phyloP scores from a whole-genome alignment of 2,329 filamentous ascomycete genomes.

The Aspergillus candidus region DNA sequence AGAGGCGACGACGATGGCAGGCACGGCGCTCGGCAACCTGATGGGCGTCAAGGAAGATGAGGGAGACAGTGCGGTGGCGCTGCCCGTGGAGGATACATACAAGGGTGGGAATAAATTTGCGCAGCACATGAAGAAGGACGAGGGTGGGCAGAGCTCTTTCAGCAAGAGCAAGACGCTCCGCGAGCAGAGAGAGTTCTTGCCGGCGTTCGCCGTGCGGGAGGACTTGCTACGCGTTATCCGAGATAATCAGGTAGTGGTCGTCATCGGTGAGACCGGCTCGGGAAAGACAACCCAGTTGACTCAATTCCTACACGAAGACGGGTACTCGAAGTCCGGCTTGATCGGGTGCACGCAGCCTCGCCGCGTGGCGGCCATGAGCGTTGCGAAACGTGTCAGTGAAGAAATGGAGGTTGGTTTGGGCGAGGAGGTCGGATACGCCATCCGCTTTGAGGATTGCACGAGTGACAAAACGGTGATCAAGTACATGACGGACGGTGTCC shows the following conservation, averaged over 20 bases:
- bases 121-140: slow-evolving; percentile 79
- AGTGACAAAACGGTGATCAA: slow-evolving; percentile 94
- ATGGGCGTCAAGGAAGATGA: slow-evolving; percentile 94
- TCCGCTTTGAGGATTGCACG: slow-evolving; percentile 97
- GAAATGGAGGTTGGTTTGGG: slow-evolving; percentile 95
- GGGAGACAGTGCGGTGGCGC: slow-evolving; percentile 74
- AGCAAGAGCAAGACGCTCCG: slow-evolving; percentile 84
- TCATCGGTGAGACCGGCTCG: slow-evolving; percentile 94
- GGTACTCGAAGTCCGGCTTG: slow-evolving; percentile 79
- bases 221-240: slow-evolving; percentile 85
- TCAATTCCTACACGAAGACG: slow-evolving; percentile 92
- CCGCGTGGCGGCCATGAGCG: slow-evolving; percentile 97
- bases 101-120: slow-evolving; percentile 73
- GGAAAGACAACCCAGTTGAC: slow-evolving; percentile 97
- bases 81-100: slow-evolving; percentile 64
- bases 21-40: slow-evolving; percentile 85
- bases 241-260: slow-evolving; percentile 95
- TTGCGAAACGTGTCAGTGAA: slow-evolving; percentile 94
- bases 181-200: slow-evolving; percentile 88
- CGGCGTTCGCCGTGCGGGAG: slow-evolving; percentile 92
- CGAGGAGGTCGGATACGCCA: slow-evolving; percentile 86
- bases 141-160: slow-evolving; percentile 78
- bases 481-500: slow-evolving; percentile 97
- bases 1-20: slow-evolving; percentile 86
- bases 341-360: slow-evolving; percentile 96